Percentiles rank a stretch among this genome's conserved stretches.
These are phyloP conservation scores for Tolypocladium ovalisporum DNA, from an alignment of 2,329 filamentous ascomycete genomes.

Conservation along the genomic window DNA sequence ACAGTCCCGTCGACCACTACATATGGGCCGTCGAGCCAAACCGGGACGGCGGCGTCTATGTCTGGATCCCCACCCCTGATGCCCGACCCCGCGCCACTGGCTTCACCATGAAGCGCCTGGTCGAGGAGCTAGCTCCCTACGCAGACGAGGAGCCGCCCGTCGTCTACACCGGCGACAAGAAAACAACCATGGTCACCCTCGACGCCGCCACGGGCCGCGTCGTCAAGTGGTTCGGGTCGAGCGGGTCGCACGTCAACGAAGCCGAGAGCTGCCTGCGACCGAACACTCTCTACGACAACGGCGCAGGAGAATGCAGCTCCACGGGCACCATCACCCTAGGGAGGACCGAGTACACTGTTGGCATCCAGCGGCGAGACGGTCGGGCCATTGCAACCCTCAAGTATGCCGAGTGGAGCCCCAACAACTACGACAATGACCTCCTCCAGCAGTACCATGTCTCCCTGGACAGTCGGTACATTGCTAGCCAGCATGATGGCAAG, in stretches of 20 bases:
- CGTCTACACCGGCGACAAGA: slow-evolving; percentile 85
- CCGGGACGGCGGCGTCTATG: slow-evolving; percentile 75
- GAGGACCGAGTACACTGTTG: slow-evolving; percentile 80
- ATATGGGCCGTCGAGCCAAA: slow-evolving; percentile 93
- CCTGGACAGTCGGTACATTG: slow-evolving; percentile 82
- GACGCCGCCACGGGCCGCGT: slow-evolving; percentile 78
- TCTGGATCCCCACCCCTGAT: slow-evolving; percentile 59
- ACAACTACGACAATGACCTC: slow-evolving; percentile 81
- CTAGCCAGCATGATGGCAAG: slow-evolving; percentile 73
- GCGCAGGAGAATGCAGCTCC: slow-evolving; percentile 66
- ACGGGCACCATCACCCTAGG: slow-evolving; percentile 74
- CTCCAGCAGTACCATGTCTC: slow-evolving; percentile 70
- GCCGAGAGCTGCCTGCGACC: slow-evolving; percentile 66
- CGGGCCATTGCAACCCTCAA: slow-evolving; percentile 77
- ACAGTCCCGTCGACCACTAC: slow-evolving; percentile 67
- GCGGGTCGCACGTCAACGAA: slow-evolving; percentile 55
- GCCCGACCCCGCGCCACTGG: slow-evolving; percentile 54
- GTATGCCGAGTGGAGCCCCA: slow-evolving; percentile 91
- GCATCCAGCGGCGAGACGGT: slow-evolving; percentile 65
- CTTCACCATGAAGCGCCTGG: slow-evolving; percentile 73
- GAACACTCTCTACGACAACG: slow-evolving; percentile 54
- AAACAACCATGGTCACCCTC: slow-evolving; percentile 78
- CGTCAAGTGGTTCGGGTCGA: slow-evolving; percentile 72
- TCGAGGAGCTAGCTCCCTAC: slow-evolving; percentile 73
- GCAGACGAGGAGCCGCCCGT: slow-evolving; percentile 65